A percentile compares a stretch with the other conserved stretches of the same genome.
Evolutionary conservation across 2,329 filamentous ascomycete genomes (phyloP).

Genomic region (Phialophora tarda): DNA sequence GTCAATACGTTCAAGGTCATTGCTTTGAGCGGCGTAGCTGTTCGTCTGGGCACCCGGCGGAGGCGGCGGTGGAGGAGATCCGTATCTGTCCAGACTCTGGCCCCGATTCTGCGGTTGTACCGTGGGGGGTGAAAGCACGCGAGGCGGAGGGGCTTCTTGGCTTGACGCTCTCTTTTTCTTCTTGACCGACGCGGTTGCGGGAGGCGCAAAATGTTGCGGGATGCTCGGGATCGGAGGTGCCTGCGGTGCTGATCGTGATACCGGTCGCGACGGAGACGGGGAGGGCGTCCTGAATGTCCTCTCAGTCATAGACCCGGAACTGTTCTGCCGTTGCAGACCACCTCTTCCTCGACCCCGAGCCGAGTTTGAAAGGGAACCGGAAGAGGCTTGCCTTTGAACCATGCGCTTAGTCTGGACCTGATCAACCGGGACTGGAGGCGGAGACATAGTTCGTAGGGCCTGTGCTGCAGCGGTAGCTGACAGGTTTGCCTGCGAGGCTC

Average conservation of each 20-base stretch:
- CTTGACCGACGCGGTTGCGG: slow-evolving; percentile 37
- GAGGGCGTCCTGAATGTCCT: slow-evolving; percentile 84
- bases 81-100: slow-evolving; percentile 48
- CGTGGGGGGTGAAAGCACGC: slow-evolving; percentile 53
- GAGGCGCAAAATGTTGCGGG: slow-evolving; percentile 57
- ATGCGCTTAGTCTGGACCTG: slow-evolving; percentile 89
- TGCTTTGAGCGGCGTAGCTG: slow-evolving; percentile 40
- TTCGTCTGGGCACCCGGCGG: slow-evolving; percentile 10
- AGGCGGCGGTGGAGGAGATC: slow-evolving; percentile 4
- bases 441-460: slow-evolving; percentile 77
- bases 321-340: slow-evolving; percentile 67
- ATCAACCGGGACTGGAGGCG: slow-evolving; percentile 77
- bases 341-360: slow-evolving; percentile 43
- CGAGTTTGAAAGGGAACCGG: slow-evolving; percentile 39
- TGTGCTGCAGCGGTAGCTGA: slow-evolving; percentile 87
- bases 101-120: slow-evolving; percentile 47
- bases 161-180: slow-evolving; percentile 56
- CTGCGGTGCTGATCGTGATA: slow-evolving; percentile 52
- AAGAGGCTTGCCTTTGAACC: slow-evolving; percentile 65
- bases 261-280: slow-evolving; percentile 51
- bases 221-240: slow-evolving; percentile 78
- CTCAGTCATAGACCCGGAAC: slow-evolving; percentile 83
- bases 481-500: slow-evolving; percentile 68
- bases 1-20: slow-evolving; percentile 46
- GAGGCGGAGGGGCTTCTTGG: slow-evolving; percentile 54